Evolutionary conservation across 116 monocot species (phyloP), one percentile per base, ranked within the genome.

Genomic region (Zostera marina): DNA sequence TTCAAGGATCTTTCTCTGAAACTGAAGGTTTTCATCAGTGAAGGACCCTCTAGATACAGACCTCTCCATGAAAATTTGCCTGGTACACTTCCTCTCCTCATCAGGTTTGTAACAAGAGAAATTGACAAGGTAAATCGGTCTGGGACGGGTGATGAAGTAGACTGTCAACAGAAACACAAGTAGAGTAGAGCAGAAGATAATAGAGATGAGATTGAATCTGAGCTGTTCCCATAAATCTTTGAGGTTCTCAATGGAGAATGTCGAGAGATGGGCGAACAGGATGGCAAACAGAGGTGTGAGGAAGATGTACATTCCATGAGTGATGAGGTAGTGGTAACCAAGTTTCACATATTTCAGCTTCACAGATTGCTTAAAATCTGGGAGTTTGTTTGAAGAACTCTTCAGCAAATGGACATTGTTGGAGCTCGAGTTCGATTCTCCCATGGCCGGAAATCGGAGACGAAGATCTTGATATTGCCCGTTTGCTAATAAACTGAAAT

Each of bases 271-370:
- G 39, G 72, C 79, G 26, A 66, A 70, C 15, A 83, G 32, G 57
- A 69, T 47, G 42, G 22, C 67, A 25, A 70, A 26, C 16, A 73
- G 53, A 5, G 83, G 79, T 1, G 66, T 42, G 15, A 83, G 68
- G 60, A 83, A 44, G 22, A 87, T 73, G 79, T 71, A 82, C 76
- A 87, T 76, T 44, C 68, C 76, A 65, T 87, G 79, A 63, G 79
- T 73, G 73, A 87, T 79, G 23, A 87, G 76, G 74, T 82, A 61
- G 58, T 87, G 87, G 67, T 87, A 82, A 11, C 81, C 82, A 4
- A 87, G 79, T 69, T 87, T 87, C 22, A 82, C 82, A 51, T 87
- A 87, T 67, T 87, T 87, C 61, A 86, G 81, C 61, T 78, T 81
- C 23, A 86, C 73, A 1, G 86, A 86, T 66, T 86, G 86, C 62